Percentiles rank a stretch among this genome's conserved stretches.
Evolutionary conservation across 1,284 basidiomycete genomes (phyloP).

Genomic region (Singerocomus rubriflavus): DNA sequence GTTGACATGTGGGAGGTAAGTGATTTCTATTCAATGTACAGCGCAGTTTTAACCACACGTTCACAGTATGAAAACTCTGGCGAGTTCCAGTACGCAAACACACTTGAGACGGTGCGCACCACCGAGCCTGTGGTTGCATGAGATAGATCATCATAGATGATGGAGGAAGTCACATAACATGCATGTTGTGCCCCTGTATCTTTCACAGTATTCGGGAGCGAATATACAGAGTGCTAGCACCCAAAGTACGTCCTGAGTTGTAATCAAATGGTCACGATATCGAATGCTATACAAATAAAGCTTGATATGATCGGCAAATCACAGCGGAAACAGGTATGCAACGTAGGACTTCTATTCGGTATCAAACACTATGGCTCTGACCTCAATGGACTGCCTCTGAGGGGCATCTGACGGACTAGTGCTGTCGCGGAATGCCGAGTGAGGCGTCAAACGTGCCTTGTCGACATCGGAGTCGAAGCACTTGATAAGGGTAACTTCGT

Average conservation of each 20-base stretch:
- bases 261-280: neutral
- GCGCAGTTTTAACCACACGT: conserved; percentile 1
- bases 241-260: neutral
- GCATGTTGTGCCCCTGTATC: neutral
- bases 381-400: conserved; percentile 31
- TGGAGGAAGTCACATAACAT: neutral
- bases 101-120: conserved; percentile 33
- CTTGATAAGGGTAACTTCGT: conserved; percentile 50
- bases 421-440: conserved; percentile 44
- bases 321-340: neutral
- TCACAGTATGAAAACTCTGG: conserved; percentile 83
- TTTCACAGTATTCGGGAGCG: neutral
- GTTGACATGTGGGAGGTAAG: conserved; percentile 95
- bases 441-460: conserved; percentile 44
- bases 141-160: neutral
- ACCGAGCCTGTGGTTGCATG: conserved; percentile 16
- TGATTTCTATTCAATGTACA: neutral
- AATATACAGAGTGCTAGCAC: neutral
- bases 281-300: neutral
- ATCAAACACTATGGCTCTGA: conserved; percentile 29
- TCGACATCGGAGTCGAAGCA: conserved; percentile 43
- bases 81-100: conserved; percentile 84
- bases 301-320: neutral
- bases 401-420: conserved; percentile 39
- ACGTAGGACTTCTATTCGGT: conserved; percentile 13